A percentile compares a stretch with the other conserved stretches of the same genome.
Conservation (phyloP, 192 early-diverging fungal genomes). For the Lunasporangiospora selenospora region DNA sequence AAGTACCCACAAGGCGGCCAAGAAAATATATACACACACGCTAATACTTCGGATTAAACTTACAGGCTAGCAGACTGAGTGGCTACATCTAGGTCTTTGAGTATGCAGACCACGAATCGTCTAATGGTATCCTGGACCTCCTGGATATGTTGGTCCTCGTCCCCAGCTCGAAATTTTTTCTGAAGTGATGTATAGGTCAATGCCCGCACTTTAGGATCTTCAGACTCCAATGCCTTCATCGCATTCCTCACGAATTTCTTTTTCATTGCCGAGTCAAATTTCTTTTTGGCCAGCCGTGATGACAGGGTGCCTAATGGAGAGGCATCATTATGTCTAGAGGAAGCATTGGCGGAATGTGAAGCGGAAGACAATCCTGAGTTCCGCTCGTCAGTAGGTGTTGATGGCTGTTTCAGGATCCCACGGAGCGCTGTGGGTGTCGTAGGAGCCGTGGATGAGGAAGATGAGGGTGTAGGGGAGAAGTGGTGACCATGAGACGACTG, state of each 20-base stretch:
- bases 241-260: background rate
- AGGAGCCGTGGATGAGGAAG: background rate
- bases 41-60: background rate
- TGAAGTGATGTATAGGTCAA: constrained; percentile 3
- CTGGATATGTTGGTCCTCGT: background rate
- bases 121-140: constrained; percentile 13
- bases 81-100: constrained; percentile 12
- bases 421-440: background rate
- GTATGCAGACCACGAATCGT: background rate
- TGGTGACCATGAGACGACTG: too few species aligned
- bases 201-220: constrained; percentile 3
- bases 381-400: background rate
- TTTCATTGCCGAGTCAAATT: too few species aligned
- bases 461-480: constrained; percentile 9
- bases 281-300: background rate
- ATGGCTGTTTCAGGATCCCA: constrained; percentile 4
- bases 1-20: background rate
- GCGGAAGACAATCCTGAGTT: background rate
- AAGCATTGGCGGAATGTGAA: background rate
- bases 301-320: background rate
- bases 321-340: background rate
- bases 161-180: constrained; percentile 6
- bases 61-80: background rate
- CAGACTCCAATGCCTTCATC: background rate
- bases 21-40: too few species aligned